These are phyloP conservation scores for Trifolium dubium DNA, from an alignment of 306 rosid species.

Conservation along the genomic window DNA sequence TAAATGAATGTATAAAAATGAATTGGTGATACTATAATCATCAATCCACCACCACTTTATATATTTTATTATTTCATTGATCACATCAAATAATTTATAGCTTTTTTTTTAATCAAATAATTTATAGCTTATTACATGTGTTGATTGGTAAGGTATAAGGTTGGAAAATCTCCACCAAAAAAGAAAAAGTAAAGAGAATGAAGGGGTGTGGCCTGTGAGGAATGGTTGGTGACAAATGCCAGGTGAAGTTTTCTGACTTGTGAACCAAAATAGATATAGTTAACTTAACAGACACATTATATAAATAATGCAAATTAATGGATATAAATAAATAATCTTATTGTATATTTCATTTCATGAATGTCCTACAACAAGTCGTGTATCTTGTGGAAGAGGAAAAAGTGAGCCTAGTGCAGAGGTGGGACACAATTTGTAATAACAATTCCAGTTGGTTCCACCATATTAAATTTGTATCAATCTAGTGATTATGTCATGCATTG, in stretches of 20 bases:
- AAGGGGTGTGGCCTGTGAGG: constrained; percentile 26
- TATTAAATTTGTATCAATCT: constrained; percentile 13
- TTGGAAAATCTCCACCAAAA: constrained; percentile 47
- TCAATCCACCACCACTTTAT: constrained; percentile 49
- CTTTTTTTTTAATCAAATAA: constrained; percentile 36
- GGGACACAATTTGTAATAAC: constrained; percentile 20
- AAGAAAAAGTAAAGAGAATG: constrained; percentile 40
- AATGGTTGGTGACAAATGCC: constrained; percentile 46
- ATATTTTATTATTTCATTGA: constrained; percentile 16
- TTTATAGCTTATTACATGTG: constrained; percentile 37
- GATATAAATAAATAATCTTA: constrained; percentile 6
- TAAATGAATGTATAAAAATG: too few relatives aligned
- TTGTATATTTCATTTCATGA: constrained; percentile 27
- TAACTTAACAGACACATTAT: constrained; percentile 24
- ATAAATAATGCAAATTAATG: constrained; percentile 5
- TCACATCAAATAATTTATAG: constrained; percentile 39
- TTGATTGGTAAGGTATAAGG: constrained; percentile 41
- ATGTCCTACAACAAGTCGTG: constrained; percentile 21
- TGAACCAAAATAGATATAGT: constrained; percentile 31
- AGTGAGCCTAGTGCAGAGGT: constrained; percentile 15
- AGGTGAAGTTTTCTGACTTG: constrained; percentile 36
- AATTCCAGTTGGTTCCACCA: constrained; percentile 25
- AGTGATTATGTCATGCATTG: not conserved
- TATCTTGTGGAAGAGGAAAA: constrained; percentile 18
- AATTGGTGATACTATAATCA: constrained; percentile 56